Conservation (phyloP, 1,284 basidiomycete genomes). For the Hemileia vastatrix region DNA sequence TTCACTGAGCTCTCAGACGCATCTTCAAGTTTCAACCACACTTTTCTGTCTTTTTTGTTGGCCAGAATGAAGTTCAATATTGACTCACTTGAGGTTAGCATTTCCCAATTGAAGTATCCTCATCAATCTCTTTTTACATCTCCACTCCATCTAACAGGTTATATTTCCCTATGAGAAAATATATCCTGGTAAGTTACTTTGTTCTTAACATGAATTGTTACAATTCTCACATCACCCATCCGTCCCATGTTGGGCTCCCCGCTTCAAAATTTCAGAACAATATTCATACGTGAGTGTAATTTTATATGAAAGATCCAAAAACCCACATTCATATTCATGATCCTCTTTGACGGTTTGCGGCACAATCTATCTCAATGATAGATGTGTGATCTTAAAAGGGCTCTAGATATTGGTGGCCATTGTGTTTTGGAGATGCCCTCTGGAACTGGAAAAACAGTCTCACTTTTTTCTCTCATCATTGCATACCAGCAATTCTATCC, state of each 20-base stretch:
- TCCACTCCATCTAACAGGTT: no score
- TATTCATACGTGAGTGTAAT: constrained; percentile 24
- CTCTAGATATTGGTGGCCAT: constrained; percentile 56
- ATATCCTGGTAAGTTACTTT: constrained; percentile 11
- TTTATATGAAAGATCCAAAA: no score
- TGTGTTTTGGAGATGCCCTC: constrained; percentile 99
- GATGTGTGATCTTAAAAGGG: constrained; percentile 23
- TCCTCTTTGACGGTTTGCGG: background rate
- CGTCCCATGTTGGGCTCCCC: background rate
- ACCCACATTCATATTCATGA: no score
- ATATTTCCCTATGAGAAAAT: constrained; percentile 23
- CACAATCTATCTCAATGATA: background rate
- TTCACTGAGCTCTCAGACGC: no score
- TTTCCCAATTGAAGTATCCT: no score
- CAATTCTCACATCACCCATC: background rate
- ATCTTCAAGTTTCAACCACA: no score
- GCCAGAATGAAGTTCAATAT: no score
- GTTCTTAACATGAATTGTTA: background rate
- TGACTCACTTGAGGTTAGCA: no score
- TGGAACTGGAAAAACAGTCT: constrained; percentile 98
- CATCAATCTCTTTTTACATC: no score
- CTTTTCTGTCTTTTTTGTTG: no score
- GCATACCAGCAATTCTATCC: constrained; percentile 98
- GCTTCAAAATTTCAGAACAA: constrained; percentile 2
- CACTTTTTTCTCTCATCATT: constrained; percentile 87